Base-by-base conservation (phyloP, 1,284 basidiomycete genomes). In the Tausonia pullulans region DNA sequence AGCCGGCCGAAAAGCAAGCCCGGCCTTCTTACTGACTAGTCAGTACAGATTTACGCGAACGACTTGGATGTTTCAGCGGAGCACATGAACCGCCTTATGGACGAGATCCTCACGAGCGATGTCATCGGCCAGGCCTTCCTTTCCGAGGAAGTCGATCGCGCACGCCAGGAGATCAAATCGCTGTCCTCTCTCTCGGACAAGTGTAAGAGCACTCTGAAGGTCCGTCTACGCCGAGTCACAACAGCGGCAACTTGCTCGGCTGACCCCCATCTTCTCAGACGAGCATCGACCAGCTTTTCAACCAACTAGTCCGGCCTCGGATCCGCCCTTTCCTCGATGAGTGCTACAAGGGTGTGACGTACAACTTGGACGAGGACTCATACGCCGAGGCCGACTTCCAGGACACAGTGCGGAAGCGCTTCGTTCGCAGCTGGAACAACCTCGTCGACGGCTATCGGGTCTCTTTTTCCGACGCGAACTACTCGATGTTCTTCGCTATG, bases 251-350 rank as follows among this genome's bases (percentile, higher is more conserved):
- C 27, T 27, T 27, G 27, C 27, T 27, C 27, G 27, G 27, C 27
- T 39, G 27, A 65, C 48, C 68, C 40, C 60, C 45, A 58, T 40
- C 60, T 43, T 39, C 67, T 2, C 73, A 94, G 86, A 81, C 83
- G 9, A 91, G 94, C 48, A 81, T 97, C 52, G 95, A 98, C 69
- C 90, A 94, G 71, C 79, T 98, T 39, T 98, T 98, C 79, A 94
- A 90, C 69, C 91, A 96, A 72, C 80, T 97, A 8, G 82, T 94
- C 64, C 82, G 91, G 40, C 90, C 94, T 0, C 86, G 87, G 65
- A 75, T 98, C 46, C 84, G 93, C 16, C 87, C 84, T 10, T 79
- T 98, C 57, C 81, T 98, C 50, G 76, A 84, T 4, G 95, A 98
- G 64, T 83, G 92, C 9, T 96, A 96, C 75, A 88, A 86, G 71